Evolutionary conservation across 352 stramenopile genomes (phyloP).

Genomic region (Pythium periplocum): DNA sequence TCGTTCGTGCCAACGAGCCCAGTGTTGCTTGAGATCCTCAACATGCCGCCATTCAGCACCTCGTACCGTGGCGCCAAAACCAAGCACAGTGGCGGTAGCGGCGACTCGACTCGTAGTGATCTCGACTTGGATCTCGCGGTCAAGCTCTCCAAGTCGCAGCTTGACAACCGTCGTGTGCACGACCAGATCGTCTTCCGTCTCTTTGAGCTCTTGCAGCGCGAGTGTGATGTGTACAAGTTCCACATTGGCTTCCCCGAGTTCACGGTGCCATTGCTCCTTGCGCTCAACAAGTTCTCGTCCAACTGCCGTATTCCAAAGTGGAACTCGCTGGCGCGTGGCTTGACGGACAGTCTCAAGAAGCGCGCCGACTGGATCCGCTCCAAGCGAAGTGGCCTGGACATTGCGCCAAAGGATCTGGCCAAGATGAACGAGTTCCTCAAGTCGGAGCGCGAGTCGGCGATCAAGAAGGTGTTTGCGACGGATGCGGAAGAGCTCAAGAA

Average conservation of each 20-base stretch:
- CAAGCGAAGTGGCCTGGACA: constrained; percentile 88
- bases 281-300: constrained; percentile 88
- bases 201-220: constrained; percentile 92
- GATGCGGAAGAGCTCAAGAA: constrained; percentile 60
- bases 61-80: constrained; percentile 66
- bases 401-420: constrained; percentile 81
- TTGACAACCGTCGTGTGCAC: constrained; percentile 84
- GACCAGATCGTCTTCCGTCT: constrained; percentile 89
- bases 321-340: constrained; percentile 59
- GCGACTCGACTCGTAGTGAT: constrained; percentile 24
- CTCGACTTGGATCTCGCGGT: constrained; percentile 81
- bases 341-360: constrained; percentile 68
- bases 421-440: constrained; percentile 86
- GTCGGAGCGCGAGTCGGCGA: constrained; percentile 67
- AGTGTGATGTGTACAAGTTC: constrained; percentile 95
- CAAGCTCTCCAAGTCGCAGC: constrained; percentile 89
- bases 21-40: constrained; percentile 92
- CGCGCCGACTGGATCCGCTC: constrained; percentile 78
- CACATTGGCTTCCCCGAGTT: constrained; percentile 95
- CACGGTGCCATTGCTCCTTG: constrained; percentile 81
- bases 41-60: constrained; percentile 86
- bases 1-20: constrained; percentile 94
- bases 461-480: constrained; percentile 82
- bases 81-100: constrained; percentile 21
- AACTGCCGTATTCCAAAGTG: constrained; percentile 72